Base-by-base conservation (phyloP, 345 rosid genomes). In the Brassica rapa region DNA sequence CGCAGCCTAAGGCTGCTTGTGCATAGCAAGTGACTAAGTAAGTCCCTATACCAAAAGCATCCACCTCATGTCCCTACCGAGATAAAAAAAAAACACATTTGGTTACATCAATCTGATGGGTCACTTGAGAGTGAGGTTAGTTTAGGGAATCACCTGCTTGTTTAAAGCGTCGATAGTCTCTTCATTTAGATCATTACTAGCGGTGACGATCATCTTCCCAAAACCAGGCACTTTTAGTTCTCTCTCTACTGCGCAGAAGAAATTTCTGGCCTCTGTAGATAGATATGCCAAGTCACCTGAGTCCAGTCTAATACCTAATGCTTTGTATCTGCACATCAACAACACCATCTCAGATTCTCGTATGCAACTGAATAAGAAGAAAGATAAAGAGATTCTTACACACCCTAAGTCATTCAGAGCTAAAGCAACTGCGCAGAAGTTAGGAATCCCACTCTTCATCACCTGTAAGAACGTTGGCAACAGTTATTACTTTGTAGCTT, bases 121-220 rank as follows among this genome's bases (percentile, higher is more conserved):
- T 3, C 9, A 41, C 8, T 30, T 30, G 33, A 24, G 25, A 24
- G 0, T 24, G 25, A 24, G 25, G 25, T 24, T 24, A 24, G 25
- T 24, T 24, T 24, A 24, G 23, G 5, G 10, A 62, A 55, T 75
- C 74, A 91, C 98, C 91, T 95, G 99, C 77, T 95, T 95, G 84
- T 95, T 95, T 73, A 95, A 75, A 71, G 98, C 99, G 66, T 95
- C 99, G n/a, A 95, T 80, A 16, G 99, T 95, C 84, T 95, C 99
- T 83, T 95, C 98, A 57, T 95, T 95, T 69, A 95, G 87, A 85
- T 95, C 97, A 86, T 93, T 95, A 82, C 99, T 95, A 39, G 96
- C 98, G 37, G 97, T 89, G 62, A 95, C 83, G 39, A 72, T 55
- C 72, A 39, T 95, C 83, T 90, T 88, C 77, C 90, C 99, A 80